A percentile compares a stretch with the other conserved stretches of the same genome.
phyloP scores from a whole-genome alignment of 2,329 filamentous ascomycete species.

The Penicillium psychrosexuale region DNA sequence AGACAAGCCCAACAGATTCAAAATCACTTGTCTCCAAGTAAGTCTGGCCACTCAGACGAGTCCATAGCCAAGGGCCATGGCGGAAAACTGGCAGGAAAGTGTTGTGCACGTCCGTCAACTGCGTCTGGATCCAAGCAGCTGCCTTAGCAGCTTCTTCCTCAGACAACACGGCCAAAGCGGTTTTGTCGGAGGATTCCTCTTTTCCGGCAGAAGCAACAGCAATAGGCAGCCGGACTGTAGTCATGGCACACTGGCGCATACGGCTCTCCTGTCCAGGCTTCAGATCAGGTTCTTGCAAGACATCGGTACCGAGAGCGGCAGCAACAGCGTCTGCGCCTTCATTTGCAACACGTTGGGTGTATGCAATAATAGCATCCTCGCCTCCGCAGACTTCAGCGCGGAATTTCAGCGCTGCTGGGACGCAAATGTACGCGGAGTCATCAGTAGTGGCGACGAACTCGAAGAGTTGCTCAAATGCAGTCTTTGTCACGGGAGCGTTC shows the following conservation, averaged over 20 bases:
- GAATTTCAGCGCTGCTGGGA: conserved; percentile 70
- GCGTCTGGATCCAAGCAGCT: conserved; percentile 57
- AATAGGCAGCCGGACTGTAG: conserved; percentile 72
- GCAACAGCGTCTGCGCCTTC: conserved; percentile 63
- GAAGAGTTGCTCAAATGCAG: conserved; percentile 66
- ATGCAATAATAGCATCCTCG: conserved; percentile 65
- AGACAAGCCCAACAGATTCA: conserved; percentile 60
- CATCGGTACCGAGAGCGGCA: conserved; percentile 62
- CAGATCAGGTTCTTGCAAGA: conserved; percentile 57
- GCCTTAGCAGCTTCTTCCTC: conserved; percentile 43
- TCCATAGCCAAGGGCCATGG: conserved; percentile 64
- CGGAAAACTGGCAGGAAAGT: conserved; percentile 68
- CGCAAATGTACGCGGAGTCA: conserved; percentile 66
- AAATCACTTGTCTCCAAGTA: conserved; percentile 82
- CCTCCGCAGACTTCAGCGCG: conserved; percentile 67
- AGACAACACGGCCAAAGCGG: conserved; percentile 28
- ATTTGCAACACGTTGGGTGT: conserved; percentile 61
- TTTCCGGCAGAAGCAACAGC: conserved; percentile 23
- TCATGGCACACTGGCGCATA: conserved; percentile 65
- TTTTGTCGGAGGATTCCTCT: background rate
- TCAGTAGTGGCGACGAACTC: conserved; percentile 76
- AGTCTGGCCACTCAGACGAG: conserved; percentile 73
- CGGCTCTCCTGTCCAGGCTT: conserved; percentile 26
- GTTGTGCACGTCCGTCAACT: conserved; percentile 57
- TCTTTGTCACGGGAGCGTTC: conserved; percentile 41